These are phyloP conservation scores for Hymenotorrendiella dingleyae DNA, from an alignment of 2,329 filamentous ascomycete genomes.

Conservation along the genomic window DNA sequence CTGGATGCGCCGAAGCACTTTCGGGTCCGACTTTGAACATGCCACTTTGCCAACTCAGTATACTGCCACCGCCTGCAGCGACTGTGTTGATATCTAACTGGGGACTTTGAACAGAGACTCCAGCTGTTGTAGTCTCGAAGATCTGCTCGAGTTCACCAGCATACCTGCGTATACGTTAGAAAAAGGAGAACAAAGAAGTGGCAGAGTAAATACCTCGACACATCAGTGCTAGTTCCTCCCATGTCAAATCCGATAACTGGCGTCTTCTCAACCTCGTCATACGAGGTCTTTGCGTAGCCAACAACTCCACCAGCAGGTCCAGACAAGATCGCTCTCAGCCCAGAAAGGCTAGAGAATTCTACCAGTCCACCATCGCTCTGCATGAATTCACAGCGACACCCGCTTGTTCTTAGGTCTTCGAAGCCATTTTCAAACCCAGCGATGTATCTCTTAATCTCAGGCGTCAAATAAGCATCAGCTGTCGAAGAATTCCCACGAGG, in stretches of 20 bases:
- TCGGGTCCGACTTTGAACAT: slow-evolving; percentile 88
- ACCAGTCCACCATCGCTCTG: slow-evolving; percentile 62
- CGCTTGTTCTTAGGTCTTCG: slow-evolving; percentile 57
- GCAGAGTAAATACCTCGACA: slow-evolving; percentile 82
- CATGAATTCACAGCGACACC: slow-evolving; percentile 83
- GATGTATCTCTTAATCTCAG: slow-evolving; percentile 65
- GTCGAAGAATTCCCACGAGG: slow-evolving; percentile 64
- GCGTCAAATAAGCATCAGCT: slow-evolving; percentile 70
- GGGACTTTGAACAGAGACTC: slow-evolving; percentile 88
- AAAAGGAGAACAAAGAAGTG: no score
- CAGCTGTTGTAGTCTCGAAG: slow-evolving; percentile 88
- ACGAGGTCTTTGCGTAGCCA: slow-evolving; percentile 86
- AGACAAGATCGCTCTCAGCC: slow-evolving; percentile 75
- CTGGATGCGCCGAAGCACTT: slow-evolving; percentile 82
- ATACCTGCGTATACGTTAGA: slow-evolving; percentile 49
- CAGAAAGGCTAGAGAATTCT: slow-evolving; percentile 73
- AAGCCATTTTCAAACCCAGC: slow-evolving; percentile 76
- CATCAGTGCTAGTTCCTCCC: slow-evolving; percentile 89
- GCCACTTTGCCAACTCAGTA: slow-evolving; percentile 82
- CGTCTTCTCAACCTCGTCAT: slow-evolving; percentile 73
- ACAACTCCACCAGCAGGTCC: slow-evolving; percentile 92
- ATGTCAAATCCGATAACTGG: slow-evolving; percentile 95
- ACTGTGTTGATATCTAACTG: slow-evolving; percentile 91
- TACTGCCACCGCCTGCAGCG: slow-evolving; percentile 71
- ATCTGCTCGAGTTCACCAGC: slow-evolving; percentile 87